phyloP scores from a whole-genome alignment of 305 asterid genomes.

The Solanum hybrid region DNA sequence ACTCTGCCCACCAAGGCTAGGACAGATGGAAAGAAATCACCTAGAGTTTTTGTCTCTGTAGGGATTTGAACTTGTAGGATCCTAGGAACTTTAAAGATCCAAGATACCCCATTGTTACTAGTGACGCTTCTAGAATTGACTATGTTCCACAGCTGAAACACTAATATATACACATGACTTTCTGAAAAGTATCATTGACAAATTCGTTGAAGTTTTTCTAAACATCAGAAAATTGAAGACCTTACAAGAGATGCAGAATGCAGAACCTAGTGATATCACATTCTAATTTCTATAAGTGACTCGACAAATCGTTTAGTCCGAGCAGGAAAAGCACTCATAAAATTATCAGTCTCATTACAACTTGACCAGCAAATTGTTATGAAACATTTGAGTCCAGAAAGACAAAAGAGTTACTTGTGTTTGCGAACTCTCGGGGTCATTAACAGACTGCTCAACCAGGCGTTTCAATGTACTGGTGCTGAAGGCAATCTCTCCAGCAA shows the following conservation, averaged over 20 bases:
- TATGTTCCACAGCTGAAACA: neutral
- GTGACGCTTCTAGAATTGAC: neutral
- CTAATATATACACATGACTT: neutral
- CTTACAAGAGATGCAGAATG: neutral
- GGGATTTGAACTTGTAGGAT: neutral
- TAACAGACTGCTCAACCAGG: constrained; percentile 68
- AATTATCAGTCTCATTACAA: neutral
- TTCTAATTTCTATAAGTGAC: neutral
- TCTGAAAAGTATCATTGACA: neutral
- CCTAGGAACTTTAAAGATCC: neutral
- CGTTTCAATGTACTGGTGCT: constrained; percentile 91
- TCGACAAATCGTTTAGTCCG: neutral
- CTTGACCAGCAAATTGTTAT: neutral
- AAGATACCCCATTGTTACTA: neutral
- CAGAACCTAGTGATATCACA: neutral
- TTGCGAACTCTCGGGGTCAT: constrained; percentile 78
- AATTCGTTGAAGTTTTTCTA: neutral
- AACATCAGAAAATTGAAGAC: neutral
- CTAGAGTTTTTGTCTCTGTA: neutral
- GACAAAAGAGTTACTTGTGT: constrained; percentile 43
- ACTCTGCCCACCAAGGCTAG: neutral
- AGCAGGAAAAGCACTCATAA: neutral
- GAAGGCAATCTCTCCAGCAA: constrained; percentile 98
- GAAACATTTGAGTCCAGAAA: neutral
- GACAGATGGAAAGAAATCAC: neutral